Evolutionary conservation across 1,139 yeast species (phyloP).

Genomic region (Zygoascus hellenicus): DNA sequence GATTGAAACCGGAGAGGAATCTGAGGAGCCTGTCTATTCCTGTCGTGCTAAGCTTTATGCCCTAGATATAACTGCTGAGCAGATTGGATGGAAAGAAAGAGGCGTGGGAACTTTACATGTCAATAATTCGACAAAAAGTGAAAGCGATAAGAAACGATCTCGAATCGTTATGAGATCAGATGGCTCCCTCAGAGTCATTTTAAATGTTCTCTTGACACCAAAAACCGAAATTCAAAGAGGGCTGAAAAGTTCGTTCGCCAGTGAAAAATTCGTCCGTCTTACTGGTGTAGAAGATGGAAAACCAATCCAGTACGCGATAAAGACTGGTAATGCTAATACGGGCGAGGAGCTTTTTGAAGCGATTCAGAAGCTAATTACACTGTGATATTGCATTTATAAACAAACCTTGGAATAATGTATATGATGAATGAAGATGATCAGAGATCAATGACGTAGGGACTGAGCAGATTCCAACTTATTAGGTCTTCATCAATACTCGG

Average conservation of each 20-base stretch:
- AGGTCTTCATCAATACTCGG: constrained; percentile 11
- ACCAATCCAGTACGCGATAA: constrained; percentile 80
- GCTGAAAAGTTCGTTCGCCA: constrained; percentile 71
- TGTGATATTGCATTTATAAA: background rate
- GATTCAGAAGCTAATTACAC: constrained; percentile 36
- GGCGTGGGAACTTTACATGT: constrained; percentile 86
- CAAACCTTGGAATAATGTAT: constrained; percentile 2
- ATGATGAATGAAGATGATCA: constrained; percentile 3
- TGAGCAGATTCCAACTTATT: background rate
- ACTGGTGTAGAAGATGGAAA: constrained; percentile 52
- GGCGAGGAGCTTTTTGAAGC: constrained; percentile 54
- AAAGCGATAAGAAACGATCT: constrained; percentile 29
- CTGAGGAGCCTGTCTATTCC: constrained; percentile 63
- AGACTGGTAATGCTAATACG: constrained; percentile 57
- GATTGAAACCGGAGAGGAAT: constrained; percentile 84
- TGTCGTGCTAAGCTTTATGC: constrained; percentile 78
- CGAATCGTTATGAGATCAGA: constrained; percentile 89
- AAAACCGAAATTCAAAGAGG: constrained; percentile 66
- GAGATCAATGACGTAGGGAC: constrained; percentile 1
- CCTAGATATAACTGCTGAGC: constrained; percentile 55
- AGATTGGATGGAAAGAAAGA: constrained; percentile 91
- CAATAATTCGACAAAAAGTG: constrained; percentile 36
- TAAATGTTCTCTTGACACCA: constrained; percentile 63
- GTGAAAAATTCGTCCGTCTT: constrained; percentile 75
- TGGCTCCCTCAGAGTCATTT: constrained; percentile 74